phyloP scores from a whole-genome alignment of 176 grass and related monocot species.

The Musa troglodytarum region DNA sequence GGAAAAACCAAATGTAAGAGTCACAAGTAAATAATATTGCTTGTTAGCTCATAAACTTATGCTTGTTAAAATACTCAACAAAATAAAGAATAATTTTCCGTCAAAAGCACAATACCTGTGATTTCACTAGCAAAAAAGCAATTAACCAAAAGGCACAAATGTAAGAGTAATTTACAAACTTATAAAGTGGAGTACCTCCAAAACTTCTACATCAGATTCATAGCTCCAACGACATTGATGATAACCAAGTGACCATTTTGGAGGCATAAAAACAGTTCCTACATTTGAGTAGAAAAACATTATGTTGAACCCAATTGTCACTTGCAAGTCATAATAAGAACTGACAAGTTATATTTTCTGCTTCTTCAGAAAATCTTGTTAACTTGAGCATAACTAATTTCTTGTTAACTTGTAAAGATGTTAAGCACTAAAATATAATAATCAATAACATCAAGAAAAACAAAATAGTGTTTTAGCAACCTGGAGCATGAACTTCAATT shows the following conservation, averaged over 20 bases:
- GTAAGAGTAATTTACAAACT: background rate
- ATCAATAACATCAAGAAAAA: no score
- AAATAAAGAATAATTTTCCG: background rate
- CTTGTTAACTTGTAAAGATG: no score
- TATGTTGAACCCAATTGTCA: no score
- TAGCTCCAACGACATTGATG: slow-evolving; percentile 98
- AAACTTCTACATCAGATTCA: slow-evolving; percentile 71
- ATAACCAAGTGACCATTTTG: slow-evolving; percentile 93
- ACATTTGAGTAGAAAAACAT: slow-evolving; percentile 4
- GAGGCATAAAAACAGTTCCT: slow-evolving; percentile 90
- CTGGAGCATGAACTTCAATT: no score
- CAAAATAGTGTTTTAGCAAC: no score
- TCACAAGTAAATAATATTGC: slow-evolving; percentile 14
- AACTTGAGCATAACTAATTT: no score
- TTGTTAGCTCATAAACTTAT: background rate
- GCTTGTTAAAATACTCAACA: background rate
- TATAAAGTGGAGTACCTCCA: slow-evolving; percentile 41
- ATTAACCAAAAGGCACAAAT: background rate
- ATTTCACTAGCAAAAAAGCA: background rate
- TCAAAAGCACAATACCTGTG: background rate
- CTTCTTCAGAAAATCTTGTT: no score
- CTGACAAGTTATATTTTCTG: no score
- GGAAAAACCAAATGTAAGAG: slow-evolving; percentile 19
- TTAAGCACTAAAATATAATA: no score
- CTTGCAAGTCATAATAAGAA: no score